A percentile compares a stretch with the other conserved stretches of the same genome.
Evolutionary conservation across 2,329 filamentous ascomycete genomes (phyloP).

Genomic region (Gnomoniopsis sp.): DNA sequence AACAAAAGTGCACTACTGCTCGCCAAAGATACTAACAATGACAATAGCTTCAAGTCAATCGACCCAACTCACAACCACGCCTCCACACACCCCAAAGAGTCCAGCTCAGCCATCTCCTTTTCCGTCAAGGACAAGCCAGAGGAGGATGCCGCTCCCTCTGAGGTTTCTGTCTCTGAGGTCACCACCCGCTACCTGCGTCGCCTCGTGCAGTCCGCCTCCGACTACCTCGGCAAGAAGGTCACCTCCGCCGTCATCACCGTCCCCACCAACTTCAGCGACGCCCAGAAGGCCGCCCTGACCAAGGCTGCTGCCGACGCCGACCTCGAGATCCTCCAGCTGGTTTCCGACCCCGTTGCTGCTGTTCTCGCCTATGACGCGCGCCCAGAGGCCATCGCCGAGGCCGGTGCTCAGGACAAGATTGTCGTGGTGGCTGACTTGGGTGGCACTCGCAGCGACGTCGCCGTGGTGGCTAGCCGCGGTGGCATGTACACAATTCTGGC

Average conservation of each 20-base stretch:
- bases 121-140: conserved; percentile 72
- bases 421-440: conserved; percentile 90
- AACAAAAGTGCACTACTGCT: not conserved
- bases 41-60: conserved; percentile 80
- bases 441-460: conserved; percentile 86
- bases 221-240: conserved; percentile 89
- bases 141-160: conserved; percentile 59
- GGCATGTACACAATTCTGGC: conserved; percentile 96
- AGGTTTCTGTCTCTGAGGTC: conserved; percentile 74
- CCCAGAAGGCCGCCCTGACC: conserved; percentile 77
- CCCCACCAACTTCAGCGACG: conserved; percentile 87
- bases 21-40: conserved; percentile 18
- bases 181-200: conserved; percentile 81
- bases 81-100: conserved; percentile 82
- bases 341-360: conserved; percentile 86
- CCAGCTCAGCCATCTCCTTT: conserved; percentile 72
- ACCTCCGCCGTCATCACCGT: conserved; percentile 94
- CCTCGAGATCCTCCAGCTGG: conserved; percentile 87
- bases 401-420: conserved; percentile 76
- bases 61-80: conserved; percentile 93
- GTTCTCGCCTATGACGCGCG: conserved; percentile 89
- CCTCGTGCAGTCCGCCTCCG: conserved; percentile 77
- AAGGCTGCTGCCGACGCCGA: conserved; percentile 76
- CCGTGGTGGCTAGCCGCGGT: conserved; percentile 84
- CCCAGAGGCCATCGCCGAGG: conserved; percentile 51